Evolutionary conservation across 2,329 filamentous ascomycete genomes (phyloP).

Genomic region (Venturia asperata): DNA sequence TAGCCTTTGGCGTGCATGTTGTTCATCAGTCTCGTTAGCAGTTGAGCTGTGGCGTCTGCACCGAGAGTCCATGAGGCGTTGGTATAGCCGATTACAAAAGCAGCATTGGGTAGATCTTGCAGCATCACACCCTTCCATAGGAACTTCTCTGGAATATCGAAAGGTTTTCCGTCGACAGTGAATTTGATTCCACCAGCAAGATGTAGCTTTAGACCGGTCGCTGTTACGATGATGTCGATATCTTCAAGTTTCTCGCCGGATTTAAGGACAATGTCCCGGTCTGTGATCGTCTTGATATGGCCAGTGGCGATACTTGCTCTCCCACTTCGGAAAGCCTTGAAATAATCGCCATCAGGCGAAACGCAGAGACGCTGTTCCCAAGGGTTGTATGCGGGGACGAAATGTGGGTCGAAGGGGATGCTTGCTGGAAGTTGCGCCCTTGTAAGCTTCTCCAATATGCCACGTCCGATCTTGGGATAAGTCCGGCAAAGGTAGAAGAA

Average conservation of each 20-base stretch:
- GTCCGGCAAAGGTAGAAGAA: constrained; percentile 45
- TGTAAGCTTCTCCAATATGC: constrained; percentile 42
- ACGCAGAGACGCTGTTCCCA: constrained; percentile 71
- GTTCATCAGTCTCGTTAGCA: constrained; percentile 46
- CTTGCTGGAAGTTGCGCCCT: constrained; percentile 45
- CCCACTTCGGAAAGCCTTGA: constrained; percentile 44
- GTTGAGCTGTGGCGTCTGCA: constrained; percentile 46
- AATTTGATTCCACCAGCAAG: constrained; percentile 49
- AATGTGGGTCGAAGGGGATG: constrained; percentile 38
- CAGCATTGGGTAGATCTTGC: constrained; percentile 54
- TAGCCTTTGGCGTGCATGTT: constrained; percentile 42
- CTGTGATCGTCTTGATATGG: constrained; percentile 45
- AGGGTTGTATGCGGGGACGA: constrained; percentile 42
- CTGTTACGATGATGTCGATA: constrained; percentile 55
- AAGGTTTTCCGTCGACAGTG: constrained; percentile 43
- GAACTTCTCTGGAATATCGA: constrained; percentile 45
- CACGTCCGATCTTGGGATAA: constrained; percentile 47
- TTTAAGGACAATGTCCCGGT: constrained; percentile 44
- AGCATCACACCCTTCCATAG: constrained; percentile 57
- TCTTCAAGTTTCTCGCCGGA: constrained; percentile 28
- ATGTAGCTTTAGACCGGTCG: constrained; percentile 53
- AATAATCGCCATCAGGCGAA: constrained; percentile 55
- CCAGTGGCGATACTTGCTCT: constrained; percentile 50
- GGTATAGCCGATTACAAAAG: constrained; percentile 54
- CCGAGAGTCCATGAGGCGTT: constrained; percentile 57